Conservation (phyloP, 257 asterid species). For the Nicotiana paniculata region DNA sequence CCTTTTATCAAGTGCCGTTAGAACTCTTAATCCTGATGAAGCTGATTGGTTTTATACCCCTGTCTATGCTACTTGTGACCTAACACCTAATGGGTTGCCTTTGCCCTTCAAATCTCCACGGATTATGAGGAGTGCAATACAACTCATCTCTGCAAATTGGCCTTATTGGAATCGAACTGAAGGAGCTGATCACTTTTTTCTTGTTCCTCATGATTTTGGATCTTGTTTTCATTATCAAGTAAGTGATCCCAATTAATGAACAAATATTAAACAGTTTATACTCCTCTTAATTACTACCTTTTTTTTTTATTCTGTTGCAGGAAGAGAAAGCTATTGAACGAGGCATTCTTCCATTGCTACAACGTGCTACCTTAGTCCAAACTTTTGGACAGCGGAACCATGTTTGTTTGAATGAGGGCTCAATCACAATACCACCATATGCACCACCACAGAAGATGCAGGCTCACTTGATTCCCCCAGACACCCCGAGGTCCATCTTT, state of each 20-base stretch:
- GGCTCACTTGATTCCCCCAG: background rate
- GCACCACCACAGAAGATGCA: background rate
- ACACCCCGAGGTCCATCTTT: slow-evolving; percentile 67
- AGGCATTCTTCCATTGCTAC: slow-evolving; percentile 71
- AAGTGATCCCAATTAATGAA: slow-evolving; percentile 3
- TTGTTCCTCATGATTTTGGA: slow-evolving; percentile 78
- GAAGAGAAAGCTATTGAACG: slow-evolving; percentile 88
- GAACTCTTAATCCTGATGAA: slow-evolving; percentile 60
- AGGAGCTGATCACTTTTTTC: slow-evolving; percentile 89
- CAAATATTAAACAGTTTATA: no score
- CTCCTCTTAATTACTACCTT: no score
- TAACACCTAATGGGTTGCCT: slow-evolving; percentile 80
- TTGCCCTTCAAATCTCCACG: slow-evolving; percentile 49
- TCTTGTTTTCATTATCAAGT: slow-evolving; percentile 86
- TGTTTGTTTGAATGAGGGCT: slow-evolving; percentile 74
- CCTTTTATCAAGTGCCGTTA: slow-evolving; percentile 61
- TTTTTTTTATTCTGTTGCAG: slow-evolving; percentile 18
- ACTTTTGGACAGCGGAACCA: slow-evolving; percentile 54
- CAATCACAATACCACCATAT: slow-evolving; percentile 58
- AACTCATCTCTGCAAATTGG: slow-evolving; percentile 75
- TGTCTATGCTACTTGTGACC: slow-evolving; percentile 69
- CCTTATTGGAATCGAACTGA: slow-evolving; percentile 84
- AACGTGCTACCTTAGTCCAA: slow-evolving; percentile 44
- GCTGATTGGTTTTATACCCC: slow-evolving; percentile 48
- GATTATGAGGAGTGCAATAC: slow-evolving; percentile 50